Evolutionary conservation across 441 rosid genomes (phyloP).

Genomic region (Erodium texanum): DNA sequence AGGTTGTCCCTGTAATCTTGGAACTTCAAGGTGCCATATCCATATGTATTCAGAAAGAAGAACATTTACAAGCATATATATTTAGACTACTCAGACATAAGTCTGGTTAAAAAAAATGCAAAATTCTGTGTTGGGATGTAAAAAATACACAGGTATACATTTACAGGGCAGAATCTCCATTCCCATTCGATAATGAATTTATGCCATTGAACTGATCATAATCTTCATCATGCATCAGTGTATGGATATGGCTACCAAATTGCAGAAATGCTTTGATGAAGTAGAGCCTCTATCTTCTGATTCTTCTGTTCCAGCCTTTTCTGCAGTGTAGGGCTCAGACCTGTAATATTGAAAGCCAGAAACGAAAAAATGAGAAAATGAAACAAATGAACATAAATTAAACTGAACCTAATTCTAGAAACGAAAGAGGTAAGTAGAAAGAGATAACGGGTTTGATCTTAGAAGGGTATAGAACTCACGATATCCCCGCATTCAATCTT

Average conservation of each 20-base stretch:
- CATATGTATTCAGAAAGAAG: background rate
- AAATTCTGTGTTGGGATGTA: background rate
- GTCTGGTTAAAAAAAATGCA: background rate
- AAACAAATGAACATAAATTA: too few relatives aligned
- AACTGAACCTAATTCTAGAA: too few relatives aligned
- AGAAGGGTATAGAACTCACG: background rate
- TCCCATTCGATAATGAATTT: too few relatives aligned
- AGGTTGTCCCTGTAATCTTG: background rate
- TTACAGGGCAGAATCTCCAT: too few relatives aligned
- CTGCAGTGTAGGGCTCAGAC: too few relatives aligned
- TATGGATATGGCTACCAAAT: background rate
- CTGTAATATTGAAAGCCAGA: too few relatives aligned
- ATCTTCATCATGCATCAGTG: background rate
- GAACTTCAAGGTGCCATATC: background rate
- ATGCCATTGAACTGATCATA: too few relatives aligned
- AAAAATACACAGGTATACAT: background rate
- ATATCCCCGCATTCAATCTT: background rate
- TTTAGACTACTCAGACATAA: background rate
- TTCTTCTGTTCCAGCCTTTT: too few relatives aligned
- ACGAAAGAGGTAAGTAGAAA: too few relatives aligned
- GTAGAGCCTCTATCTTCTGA: too few relatives aligned
- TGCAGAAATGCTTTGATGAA: too few relatives aligned
- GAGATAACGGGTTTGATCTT: background rate
- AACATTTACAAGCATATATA: background rate
- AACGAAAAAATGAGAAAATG: too few relatives aligned